Conservation (phyloP, 306 rosid genomes). For the Trichosanthes cucumerina region DNA sequence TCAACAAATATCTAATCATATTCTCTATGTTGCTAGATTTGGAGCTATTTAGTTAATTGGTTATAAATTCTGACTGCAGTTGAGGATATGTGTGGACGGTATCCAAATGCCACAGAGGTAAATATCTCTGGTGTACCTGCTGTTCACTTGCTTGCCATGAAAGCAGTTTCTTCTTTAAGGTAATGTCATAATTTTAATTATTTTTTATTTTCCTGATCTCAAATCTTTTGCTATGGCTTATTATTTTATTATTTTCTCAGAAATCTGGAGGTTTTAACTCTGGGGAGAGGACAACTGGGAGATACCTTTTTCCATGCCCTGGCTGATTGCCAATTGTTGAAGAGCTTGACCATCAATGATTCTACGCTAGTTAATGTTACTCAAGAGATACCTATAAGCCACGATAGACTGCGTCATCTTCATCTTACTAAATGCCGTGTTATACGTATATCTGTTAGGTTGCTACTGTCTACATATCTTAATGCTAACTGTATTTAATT, state of each 20-base stretch:
- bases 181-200: slow-evolving; percentile 12
- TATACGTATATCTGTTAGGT: slow-evolving; percentile 87
- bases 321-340: slow-evolving; percentile 60
- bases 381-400: slow-evolving; percentile 73
- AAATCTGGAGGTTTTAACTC: slow-evolving; percentile 68
- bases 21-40: background rate
- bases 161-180: slow-evolving; percentile 68
- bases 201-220: background rate
- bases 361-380: slow-evolving; percentile 79
- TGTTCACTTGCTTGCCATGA: slow-evolving; percentile 61
- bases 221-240: slow-evolving; percentile 18
- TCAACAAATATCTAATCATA: background rate
- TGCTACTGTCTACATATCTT: slow-evolving; percentile 11
- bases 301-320: slow-evolving; percentile 76
- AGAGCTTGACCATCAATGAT: slow-evolving; percentile 62
- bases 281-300: slow-evolving; percentile 71
- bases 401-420: slow-evolving; percentile 71
- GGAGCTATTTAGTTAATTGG: background rate
- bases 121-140: slow-evolving; percentile 60
- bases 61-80: slow-evolving; percentile 34
- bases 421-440: slow-evolving; percentile 84
- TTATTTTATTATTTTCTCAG: slow-evolving; percentile 29
- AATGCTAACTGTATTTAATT: background rate
- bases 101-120: slow-evolving; percentile 90
- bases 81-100: slow-evolving; percentile 90